phyloP scores from a whole-genome alignment of 805 yeast species.

The Millerozyma acaciae region DNA sequence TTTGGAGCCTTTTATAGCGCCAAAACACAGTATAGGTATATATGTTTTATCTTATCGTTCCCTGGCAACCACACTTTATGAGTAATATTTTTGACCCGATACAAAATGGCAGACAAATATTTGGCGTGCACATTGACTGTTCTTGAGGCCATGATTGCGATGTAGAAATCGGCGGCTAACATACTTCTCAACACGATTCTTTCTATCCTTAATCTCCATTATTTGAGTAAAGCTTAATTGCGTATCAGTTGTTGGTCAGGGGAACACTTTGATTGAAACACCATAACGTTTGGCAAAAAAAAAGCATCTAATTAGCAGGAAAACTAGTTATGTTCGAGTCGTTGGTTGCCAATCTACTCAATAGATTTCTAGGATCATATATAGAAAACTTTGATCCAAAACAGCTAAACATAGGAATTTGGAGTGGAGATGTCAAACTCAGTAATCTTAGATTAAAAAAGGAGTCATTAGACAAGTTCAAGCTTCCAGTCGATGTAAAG shows the following conservation, averaged over 20 bases:
- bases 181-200: no score
- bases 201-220: no score
- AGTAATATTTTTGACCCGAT: slow-evolving; percentile 2
- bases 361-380: slow-evolving; percentile 63
- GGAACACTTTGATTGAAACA: no score
- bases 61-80: slow-evolving; percentile 1
- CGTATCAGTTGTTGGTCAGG: no score
- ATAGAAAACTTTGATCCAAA: slow-evolving; percentile 95
- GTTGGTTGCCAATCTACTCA: slow-evolving; percentile 58
- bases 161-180: no score
- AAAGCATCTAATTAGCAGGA: no score
- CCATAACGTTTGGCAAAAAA: no score
- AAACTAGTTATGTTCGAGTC: slow-evolving; percentile 55
- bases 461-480: slow-evolving; percentile 83
- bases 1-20: no score
- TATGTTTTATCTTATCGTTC: slow-evolving; percentile 1
- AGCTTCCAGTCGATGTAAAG: slow-evolving; percentile 80
- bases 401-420: slow-evolving; percentile 90
- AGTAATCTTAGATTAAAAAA: slow-evolving; percentile 73
- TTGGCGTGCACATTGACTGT: no score
- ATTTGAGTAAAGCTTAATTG: no score
- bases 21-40: no score
- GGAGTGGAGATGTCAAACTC: slow-evolving; percentile 95
- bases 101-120: neutral
- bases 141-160: no score